A percentile compares a stretch with the other conserved stretches of the same genome.
Conservation (phyloP, 345 rosid genomes). For the Pseudoturritis turrita region DNA sequence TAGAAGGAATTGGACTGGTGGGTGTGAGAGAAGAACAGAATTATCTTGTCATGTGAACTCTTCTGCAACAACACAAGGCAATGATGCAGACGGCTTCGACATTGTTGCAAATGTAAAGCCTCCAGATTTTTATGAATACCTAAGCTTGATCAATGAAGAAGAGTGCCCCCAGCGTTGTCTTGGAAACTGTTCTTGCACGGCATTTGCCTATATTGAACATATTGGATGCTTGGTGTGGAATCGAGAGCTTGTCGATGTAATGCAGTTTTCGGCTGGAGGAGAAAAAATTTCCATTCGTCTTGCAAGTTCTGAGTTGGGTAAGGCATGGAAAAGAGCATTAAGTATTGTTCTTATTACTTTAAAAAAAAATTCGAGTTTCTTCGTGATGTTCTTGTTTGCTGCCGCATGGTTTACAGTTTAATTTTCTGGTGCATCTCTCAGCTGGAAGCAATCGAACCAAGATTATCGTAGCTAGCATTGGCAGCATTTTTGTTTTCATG, state of each 20-base stretch:
- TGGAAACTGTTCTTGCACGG: slow-evolving; percentile 32
- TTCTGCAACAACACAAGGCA: slow-evolving; percentile 4
- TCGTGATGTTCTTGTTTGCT: neutral
- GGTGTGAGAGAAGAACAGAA: slow-evolving; percentile 23
- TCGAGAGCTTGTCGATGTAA: slow-evolving; percentile 23
- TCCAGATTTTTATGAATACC: slow-evolving; percentile 31
- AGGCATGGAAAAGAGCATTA: neutral
- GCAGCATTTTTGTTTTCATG: slow-evolving; percentile 4
- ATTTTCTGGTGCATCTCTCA: slow-evolving; percentile 13
- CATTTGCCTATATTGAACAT: slow-evolving; percentile 17
- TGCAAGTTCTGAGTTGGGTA: slow-evolving; percentile 32
- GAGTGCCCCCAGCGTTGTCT: slow-evolving; percentile 24
- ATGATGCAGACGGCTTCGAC: slow-evolving; percentile 17
- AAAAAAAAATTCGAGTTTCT: neutral
- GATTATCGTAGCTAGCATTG: slow-evolving; percentile 18
- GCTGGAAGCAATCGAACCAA: slow-evolving; percentile 27
- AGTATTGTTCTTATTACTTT: neutral
- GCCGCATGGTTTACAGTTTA: neutral
- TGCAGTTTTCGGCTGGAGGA: slow-evolving; percentile 23
- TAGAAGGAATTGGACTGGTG: slow-evolving; percentile 25
- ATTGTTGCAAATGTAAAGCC: slow-evolving; percentile 25
- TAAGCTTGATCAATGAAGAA: slow-evolving; percentile 7
- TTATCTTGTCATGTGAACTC: slow-evolving; percentile 23
- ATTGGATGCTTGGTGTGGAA: slow-evolving; percentile 34
- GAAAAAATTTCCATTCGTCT: slow-evolving; percentile 24